A percentile compares a stretch with the other conserved stretches of the same genome.
Evolutionary conservation across 768 basidiomycete species (phyloP).

Genomic region (Cubamyces lactineus): DNA sequence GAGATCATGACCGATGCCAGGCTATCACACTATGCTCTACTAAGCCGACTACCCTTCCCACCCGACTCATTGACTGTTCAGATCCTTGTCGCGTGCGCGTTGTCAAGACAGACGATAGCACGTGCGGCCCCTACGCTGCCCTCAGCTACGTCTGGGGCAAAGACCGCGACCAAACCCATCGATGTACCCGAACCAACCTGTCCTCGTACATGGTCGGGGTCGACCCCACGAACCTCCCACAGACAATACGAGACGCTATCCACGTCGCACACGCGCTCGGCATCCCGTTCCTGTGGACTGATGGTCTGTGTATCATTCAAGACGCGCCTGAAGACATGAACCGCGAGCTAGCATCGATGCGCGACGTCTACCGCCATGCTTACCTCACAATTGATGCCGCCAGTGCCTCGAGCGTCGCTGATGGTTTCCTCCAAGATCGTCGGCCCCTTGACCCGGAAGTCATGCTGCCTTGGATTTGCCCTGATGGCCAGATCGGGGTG

Average conservation of each 20-base stretch:
- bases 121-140: not conserved
- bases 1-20: no score
- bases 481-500: no score
- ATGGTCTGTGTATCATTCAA: conserved; percentile 7
- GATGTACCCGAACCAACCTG: not conserved
- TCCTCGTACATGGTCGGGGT: not conserved
- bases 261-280: not conserved
- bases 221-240: not conserved
- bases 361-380: conserved; percentile 1
- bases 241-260: conserved; percentile 4
- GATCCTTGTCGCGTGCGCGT: no score
- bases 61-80: no score
- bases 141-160: not conserved
- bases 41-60: no score
- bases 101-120: not conserved
- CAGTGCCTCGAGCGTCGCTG: not conserved
- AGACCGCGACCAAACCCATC: not conserved
- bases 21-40: no score
- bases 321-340: not conserved
- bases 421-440: not conserved
- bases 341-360: not conserved
- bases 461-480: not conserved
- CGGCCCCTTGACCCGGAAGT: no score
- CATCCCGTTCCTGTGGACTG: not conserved
- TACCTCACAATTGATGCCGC: not conserved